A percentile compares a stretch with the other conserved stretches of the same genome.
Evolutionary conservation across 345 rosid species (phyloP).

Genomic region (Sapria himalayana): DNA sequence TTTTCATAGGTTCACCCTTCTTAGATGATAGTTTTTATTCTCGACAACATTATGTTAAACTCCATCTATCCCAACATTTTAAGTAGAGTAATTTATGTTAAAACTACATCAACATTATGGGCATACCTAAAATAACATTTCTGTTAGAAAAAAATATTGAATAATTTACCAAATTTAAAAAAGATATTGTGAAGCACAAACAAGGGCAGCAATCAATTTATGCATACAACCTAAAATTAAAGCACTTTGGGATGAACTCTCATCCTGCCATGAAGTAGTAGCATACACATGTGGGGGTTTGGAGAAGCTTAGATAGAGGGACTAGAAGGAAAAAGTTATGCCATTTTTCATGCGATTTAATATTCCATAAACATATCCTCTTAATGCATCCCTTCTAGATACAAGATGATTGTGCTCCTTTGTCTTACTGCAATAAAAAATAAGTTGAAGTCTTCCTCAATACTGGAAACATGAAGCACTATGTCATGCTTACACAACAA

Average conservation of each 20-base stretch:
- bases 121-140: too few relatives aligned
- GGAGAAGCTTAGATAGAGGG: neutral
- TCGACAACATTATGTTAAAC: too few relatives aligned
- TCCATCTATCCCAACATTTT: too few relatives aligned
- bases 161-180: too few relatives aligned
- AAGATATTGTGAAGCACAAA: neutral
- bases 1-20: too few relatives aligned
- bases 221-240: neutral
- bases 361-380: neutral
- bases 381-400: neutral
- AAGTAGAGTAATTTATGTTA: too few relatives aligned
- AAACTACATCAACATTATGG: too few relatives aligned
- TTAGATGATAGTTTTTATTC: too few relatives aligned
- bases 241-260: neutral
- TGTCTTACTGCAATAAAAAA: neutral
- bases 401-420: neutral
- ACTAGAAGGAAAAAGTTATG: neutral
- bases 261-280: too few relatives aligned
- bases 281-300: neutral
- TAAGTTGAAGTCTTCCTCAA: neutral
- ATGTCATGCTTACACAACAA: neutral
- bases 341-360: neutral
- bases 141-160: too few relatives aligned
- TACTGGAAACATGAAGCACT: neutral
- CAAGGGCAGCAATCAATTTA: neutral